Percentiles rank a stretch among this genome's conserved stretches.
Evolutionary conservation across 176 grass and related monocot species (phyloP).

Genomic region (Triticum urartu): DNA sequence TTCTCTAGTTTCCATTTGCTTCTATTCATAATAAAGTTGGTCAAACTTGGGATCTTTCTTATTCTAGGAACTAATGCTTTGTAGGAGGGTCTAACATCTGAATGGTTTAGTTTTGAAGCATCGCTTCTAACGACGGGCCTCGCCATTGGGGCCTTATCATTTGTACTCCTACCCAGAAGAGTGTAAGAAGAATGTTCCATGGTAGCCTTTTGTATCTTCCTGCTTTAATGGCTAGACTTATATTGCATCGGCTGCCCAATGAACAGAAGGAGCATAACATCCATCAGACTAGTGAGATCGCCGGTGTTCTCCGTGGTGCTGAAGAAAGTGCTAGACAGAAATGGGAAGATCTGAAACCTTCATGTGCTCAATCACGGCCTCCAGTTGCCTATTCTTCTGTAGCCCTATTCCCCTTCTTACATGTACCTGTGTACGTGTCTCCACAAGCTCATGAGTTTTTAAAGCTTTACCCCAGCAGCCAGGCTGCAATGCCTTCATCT

Average conservation of each 20-base stretch:
- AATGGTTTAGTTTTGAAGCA: conserved; percentile 90
- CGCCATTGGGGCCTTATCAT: conserved; percentile 62
- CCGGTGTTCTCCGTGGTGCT: conserved; percentile 28
- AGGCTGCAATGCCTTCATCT: neutral
- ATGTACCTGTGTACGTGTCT: conserved; percentile 54
- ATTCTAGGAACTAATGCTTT: conserved; percentile 11
- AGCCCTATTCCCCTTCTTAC: conserved; percentile 85
- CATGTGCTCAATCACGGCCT: conserved; percentile 34
- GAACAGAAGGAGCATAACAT: conserved; percentile 41
- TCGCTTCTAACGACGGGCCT: conserved; percentile 67
- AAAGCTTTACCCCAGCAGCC: neutral
- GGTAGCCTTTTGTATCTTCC: conserved; percentile 91
- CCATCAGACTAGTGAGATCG: conserved; percentile 20
- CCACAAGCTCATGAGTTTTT: conserved; percentile 45
- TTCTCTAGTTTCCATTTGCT: neutral
- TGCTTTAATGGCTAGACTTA: conserved; percentile 84
- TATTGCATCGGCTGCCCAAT: conserved; percentile 66
- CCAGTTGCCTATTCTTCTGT: conserved; percentile 83
- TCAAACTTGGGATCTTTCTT: neutral
- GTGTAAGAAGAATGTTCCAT: conserved; percentile 88
- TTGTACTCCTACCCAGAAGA: conserved; percentile 62
- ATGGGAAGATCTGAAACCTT: conserved; percentile 16
- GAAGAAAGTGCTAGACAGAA: conserved; percentile 32
- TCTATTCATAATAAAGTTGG: neutral
- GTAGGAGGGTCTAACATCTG: conserved; percentile 80